These are phyloP conservation scores for Taiozyma sp. DNA, from an alignment of 1,139 yeast species.

Conservation along the genomic window DNA sequence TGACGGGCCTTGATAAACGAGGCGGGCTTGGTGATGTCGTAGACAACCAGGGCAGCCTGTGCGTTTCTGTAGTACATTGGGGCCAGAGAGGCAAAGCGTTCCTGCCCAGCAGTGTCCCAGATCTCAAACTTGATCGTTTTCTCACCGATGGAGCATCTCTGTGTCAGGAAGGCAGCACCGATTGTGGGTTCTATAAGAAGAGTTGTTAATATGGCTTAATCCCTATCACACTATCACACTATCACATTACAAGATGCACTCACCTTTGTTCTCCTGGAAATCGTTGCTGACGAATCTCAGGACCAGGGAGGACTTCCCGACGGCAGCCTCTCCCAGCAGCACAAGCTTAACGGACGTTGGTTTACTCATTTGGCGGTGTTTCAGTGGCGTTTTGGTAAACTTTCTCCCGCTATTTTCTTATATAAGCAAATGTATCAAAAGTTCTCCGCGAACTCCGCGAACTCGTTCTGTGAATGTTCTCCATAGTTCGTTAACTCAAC, in stretches of 20 bases:
- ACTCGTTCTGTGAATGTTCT: too few species aligned
- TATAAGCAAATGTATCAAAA: too few species aligned
- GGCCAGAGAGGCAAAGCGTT: conserved; percentile 91
- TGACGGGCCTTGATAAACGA: conserved; percentile 97
- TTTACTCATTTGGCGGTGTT: conserved; percentile 13
- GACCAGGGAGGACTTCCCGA: conserved; percentile 91
- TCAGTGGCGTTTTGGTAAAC: too few species aligned
- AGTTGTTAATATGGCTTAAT: too few species aligned
- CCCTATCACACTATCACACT: not conserved
- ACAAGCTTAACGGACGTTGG: conserved; percentile 83
- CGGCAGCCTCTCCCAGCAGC: conserved; percentile 94
- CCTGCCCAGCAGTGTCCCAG: conserved; percentile 99
- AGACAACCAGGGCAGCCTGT: conserved; percentile 96
- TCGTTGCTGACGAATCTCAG: conserved; percentile 92
- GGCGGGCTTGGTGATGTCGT: conserved; percentile 96
- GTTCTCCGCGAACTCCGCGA: too few species aligned
- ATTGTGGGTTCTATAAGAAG: conserved; percentile 69
- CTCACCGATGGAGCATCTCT: conserved; percentile 86
- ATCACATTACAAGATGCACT: conserved; percentile 7
- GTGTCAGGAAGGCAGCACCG: conserved; percentile 96
- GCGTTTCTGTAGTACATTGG: conserved; percentile 98
- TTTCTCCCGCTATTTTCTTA: too few species aligned
- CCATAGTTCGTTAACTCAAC: too few species aligned
- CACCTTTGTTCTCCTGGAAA: conserved; percentile 86
- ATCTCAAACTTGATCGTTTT: conserved; percentile 92